Percentiles rank a stretch among this genome's conserved stretches.
phyloP scores from a whole-genome alignment of 441 rosid genomes.

The Flueggea neowawraea region DNA sequence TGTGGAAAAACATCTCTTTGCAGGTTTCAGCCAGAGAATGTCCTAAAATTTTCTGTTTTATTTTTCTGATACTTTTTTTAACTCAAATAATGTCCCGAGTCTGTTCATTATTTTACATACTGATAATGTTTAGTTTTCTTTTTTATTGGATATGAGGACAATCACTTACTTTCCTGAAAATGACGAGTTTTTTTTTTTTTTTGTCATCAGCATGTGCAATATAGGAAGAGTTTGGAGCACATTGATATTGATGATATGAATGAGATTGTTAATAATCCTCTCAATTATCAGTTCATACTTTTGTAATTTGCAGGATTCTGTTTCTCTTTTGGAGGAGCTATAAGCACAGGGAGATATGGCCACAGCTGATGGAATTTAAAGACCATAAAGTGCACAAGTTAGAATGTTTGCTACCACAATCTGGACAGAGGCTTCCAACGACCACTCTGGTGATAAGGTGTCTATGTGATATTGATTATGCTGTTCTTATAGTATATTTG shows the following conservation, averaged over 20 bases:
- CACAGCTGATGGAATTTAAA: constrained; percentile 13
- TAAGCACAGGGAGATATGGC: constrained; percentile 4
- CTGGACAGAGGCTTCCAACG: constrained; percentile 16
- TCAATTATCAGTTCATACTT: constrained; percentile 22
- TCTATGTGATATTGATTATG: not conserved
- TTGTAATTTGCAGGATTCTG: constrained; percentile 29
- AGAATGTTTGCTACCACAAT: constrained; percentile 5
- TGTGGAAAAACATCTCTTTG: too few species aligned
- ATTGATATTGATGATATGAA: not conserved
- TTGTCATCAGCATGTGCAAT: not conserved
- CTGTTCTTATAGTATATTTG: too few species aligned
- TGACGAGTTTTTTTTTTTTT: too few species aligned
- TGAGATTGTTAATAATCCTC: constrained; percentile 8
- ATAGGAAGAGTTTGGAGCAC: constrained; percentile 4
- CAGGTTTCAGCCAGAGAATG: too few species aligned
- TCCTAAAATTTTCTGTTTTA: too few species aligned
- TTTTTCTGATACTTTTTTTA: too few species aligned
- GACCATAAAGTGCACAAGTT: constrained; percentile 3
- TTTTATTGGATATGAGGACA: too few species aligned
- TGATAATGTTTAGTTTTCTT: too few species aligned
- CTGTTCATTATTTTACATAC: too few species aligned
- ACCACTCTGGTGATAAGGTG: constrained; percentile 10
- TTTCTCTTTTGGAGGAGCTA: constrained; percentile 13
- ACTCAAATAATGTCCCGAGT: too few species aligned
- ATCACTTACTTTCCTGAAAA: too few species aligned